Evolutionary conservation across 2,329 filamentous ascomycete species (phyloP).

Genomic region (Xylariaceae sp.): DNA sequence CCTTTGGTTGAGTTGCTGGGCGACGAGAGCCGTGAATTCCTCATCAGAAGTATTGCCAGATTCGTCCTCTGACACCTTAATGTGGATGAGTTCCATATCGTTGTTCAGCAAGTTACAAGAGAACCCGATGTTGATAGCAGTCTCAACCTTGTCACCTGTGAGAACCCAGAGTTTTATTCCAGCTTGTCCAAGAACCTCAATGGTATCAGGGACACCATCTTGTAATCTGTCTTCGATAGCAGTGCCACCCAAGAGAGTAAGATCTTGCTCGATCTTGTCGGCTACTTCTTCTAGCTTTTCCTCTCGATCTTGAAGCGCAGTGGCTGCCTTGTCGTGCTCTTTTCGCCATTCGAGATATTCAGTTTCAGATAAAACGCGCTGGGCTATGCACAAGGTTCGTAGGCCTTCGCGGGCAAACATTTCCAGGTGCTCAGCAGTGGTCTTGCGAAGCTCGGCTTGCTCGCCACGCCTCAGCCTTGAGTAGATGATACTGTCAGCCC

Average conservation of each 20-base stretch:
- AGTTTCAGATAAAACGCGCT: slow-evolving; percentile 72
- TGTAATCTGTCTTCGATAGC: slow-evolving; percentile 96
- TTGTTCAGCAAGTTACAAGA: slow-evolving; percentile 97
- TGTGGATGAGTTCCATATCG: slow-evolving; percentile 91
- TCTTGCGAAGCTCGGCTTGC: slow-evolving; percentile 75
- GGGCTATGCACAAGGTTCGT: slow-evolving; percentile 88
- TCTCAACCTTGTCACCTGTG: slow-evolving; percentile 98
- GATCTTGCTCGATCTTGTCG: slow-evolving; percentile 84
- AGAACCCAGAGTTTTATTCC: slow-evolving; percentile 99
- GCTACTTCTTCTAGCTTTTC: slow-evolving; percentile 89
- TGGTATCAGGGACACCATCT: slow-evolving; percentile 94
- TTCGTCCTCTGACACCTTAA: slow-evolving; percentile 78
- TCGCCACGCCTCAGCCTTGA: slow-evolving; percentile 80
- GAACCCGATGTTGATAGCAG: slow-evolving; percentile 98
- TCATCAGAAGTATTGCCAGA: slow-evolving; percentile 43
- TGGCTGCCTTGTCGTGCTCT: slow-evolving; percentile 81
- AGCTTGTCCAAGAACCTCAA: slow-evolving; percentile 81
- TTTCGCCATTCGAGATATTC: slow-evolving; percentile 83
- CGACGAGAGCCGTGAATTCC: slow-evolving; percentile 52
- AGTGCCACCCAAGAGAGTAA: slow-evolving; percentile 85
- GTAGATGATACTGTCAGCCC: slow-evolving; percentile 96
- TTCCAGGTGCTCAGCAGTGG: slow-evolving; percentile 90
- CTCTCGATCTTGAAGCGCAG: slow-evolving; percentile 79
- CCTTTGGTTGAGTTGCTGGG: slow-evolving; percentile 69
- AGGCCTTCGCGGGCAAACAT: slow-evolving; percentile 95